Base-by-base conservation (phyloP, 306 rosid species). In the Bauhinia variegata region DNA sequence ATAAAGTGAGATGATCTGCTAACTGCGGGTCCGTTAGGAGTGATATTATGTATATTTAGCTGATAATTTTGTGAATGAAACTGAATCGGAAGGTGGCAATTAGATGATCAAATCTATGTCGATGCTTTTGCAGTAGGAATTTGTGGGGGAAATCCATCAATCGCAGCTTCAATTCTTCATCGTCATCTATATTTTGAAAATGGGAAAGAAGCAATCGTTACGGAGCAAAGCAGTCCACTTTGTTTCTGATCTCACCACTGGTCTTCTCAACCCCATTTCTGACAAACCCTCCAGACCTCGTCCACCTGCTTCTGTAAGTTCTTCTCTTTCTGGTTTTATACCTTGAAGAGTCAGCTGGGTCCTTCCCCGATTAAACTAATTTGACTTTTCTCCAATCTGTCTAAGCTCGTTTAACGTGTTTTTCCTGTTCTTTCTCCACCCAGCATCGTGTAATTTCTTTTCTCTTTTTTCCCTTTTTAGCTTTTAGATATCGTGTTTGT, bases 241-340 rank as follows among this genome's bases (percentile, higher is more conserved):
- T 34, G 93, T 92, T 2, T 86, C 95, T 58, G 98, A 92, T 78
- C 75, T 92, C 78, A 86, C 96, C 73, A 92, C 96, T 18, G 84
- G 83, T 44, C 71, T 92, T 36, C 96, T 92, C 65, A 92, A 92
- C 60, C 96, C 96, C 42, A 89, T 89, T 63, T 89, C 98, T 42
- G 93, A 92, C 48, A 86, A 83, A 61, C 78, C 97, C 55, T 73
- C 87, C 30, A 76, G 73, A 54, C 44, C 89, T 57, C 57, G 68
- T 23, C 18, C 92, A 14, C 72, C 85, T 54, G 71, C 86, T 55
- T 18, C 80, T 7, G 96, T 89, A 79, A 87, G 89, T 74, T 28
- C 68, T 43, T 75, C 68, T 72, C 11, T 59, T 42, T 55, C 33
- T 23, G 2, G 28, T 23, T 3, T 36, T 6, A n/a, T 19, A 16